Conservation (phyloP, 345 rosid genomes). For the Ricinus communis region DNA sequence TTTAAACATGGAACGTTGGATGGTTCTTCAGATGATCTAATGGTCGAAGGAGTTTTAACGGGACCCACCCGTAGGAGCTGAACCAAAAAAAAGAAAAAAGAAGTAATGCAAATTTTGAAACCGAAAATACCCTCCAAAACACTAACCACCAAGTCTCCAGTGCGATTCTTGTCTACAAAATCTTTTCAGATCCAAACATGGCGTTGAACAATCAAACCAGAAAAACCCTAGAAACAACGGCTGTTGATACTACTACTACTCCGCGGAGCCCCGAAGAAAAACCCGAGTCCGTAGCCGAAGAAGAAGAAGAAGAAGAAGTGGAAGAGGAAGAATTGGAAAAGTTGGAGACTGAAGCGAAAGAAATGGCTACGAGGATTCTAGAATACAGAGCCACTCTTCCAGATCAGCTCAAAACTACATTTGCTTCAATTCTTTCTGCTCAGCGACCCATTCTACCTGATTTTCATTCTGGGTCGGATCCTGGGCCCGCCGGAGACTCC, state of each 20-base stretch:
- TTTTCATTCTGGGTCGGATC: slow-evolving; percentile 29
- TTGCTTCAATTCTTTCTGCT: slow-evolving; percentile 46
- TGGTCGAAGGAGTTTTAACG: background rate
- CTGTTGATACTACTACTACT: background rate
- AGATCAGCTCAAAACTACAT: slow-evolving; percentile 53
- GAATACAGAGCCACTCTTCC: slow-evolving; percentile 66
- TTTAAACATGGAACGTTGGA: slow-evolving; percentile 2
- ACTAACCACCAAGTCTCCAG: background rate
- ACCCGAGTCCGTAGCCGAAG: slow-evolving; percentile 9
- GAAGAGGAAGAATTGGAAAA: slow-evolving; percentile 47
- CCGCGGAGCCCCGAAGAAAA: slow-evolving; percentile 6
- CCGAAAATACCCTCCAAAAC: slow-evolving; percentile 25
- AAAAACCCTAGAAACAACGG: background rate
- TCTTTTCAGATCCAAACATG: slow-evolving; percentile 33
- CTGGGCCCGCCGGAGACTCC: slow-evolving; percentile 34
- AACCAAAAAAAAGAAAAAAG: too few relatives aligned
- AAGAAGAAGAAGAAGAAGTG: slow-evolving; percentile 14
- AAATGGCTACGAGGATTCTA: slow-evolving; percentile 60
- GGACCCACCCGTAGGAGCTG: slow-evolving; percentile 1
- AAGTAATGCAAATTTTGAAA: background rate
- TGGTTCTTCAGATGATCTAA: background rate
- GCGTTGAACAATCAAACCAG: slow-evolving; percentile 9
- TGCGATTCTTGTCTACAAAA: too few relatives aligned
- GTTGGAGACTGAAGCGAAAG: slow-evolving; percentile 56
- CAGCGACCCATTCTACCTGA: slow-evolving; percentile 38